phyloP scores from a whole-genome alignment of 352 stramenopile species.

The Globisporangium apiculatum region DNA sequence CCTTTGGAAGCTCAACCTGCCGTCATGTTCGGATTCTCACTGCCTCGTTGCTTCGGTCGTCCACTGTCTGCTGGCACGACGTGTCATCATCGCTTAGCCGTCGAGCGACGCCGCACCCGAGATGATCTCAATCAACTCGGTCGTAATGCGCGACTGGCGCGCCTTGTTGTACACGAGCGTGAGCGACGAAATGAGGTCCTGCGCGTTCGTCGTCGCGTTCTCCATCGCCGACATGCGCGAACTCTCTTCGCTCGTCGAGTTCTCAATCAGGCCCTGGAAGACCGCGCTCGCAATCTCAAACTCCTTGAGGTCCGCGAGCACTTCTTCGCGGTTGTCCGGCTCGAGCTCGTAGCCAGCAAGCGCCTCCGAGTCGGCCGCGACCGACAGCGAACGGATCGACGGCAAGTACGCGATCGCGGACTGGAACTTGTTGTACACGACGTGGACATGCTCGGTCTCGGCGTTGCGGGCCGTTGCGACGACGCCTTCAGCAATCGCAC shows the following conservation, averaged over 20 bases:
- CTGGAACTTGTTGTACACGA: conserved; percentile 97
- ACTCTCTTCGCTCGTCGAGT: conserved; percentile 95
- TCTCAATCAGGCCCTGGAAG: conserved; percentile 97
- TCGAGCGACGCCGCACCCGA: conserved; percentile 96
- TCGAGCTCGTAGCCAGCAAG: conserved; percentile 96
- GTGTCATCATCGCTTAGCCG: conserved; percentile 21
- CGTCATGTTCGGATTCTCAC: too few species aligned
- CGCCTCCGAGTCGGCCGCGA: conserved; percentile 52
- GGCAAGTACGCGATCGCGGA: conserved; percentile 95
- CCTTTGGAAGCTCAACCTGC: too few species aligned
- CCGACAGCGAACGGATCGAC: conserved; percentile 75
- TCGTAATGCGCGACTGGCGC: conserved; percentile 94
- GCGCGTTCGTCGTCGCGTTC: conserved; percentile 97
- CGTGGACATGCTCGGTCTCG: conserved; percentile 83
- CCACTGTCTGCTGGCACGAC: too few species aligned
- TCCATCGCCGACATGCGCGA: conserved; percentile 99
- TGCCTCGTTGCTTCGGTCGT: too few species aligned
- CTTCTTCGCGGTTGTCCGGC: conserved; percentile 96
- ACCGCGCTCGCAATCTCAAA: conserved; percentile 86
- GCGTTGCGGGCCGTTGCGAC: conserved; percentile 76
- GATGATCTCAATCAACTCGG: conserved; percentile 98
- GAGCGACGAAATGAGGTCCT: conserved; percentile 95
- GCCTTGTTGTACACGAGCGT: conserved; percentile 91
- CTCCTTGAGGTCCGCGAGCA: conserved; percentile 96
- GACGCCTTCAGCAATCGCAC: conserved; percentile 85